Conservation (phyloP, 441 rosid genomes). For the Heliophila coronopifolia region DNA sequence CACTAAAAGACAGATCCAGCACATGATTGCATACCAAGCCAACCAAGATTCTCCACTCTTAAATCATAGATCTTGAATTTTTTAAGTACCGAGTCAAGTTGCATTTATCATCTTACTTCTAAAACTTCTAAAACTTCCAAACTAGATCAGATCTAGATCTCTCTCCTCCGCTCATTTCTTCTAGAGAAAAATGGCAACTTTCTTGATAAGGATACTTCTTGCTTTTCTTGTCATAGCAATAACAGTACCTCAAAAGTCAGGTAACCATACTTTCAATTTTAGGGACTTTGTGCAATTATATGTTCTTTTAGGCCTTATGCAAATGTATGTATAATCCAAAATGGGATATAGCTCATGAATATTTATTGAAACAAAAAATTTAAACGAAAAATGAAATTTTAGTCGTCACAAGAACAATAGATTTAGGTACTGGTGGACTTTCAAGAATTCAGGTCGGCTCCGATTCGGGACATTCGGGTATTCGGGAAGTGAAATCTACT, state of each 20-base stretch:
- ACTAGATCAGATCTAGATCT: constrained; percentile 26
- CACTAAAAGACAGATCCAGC: constrained; percentile 9
- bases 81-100: constrained; percentile 13
- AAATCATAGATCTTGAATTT: constrained; percentile 9
- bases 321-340: background rate
- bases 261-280: too few species aligned
- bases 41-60: constrained; percentile 19
- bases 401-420: too few species aligned
- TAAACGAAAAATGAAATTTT: too few species aligned
- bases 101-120: too few species aligned
- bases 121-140: constrained; percentile 3
- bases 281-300: too few species aligned
- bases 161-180: constrained; percentile 20
- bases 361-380: too few species aligned
- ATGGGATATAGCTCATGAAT: too few species aligned
- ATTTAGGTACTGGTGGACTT: too few species aligned
- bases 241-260: constrained; percentile 31
- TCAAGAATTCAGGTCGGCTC: too few species aligned
- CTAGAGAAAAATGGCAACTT: constrained; percentile 31
- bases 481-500: too few species aligned
- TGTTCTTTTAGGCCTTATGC: background rate
- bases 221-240: constrained; percentile 34
- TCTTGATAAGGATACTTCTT: constrained; percentile 36
- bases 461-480: too few species aligned
- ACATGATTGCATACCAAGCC: constrained; percentile 31